Evolutionary conservation across 2,329 filamentous ascomycete species (phyloP), one percentile per base, ranked within the genome.

Genomic region (Aureobasidium sp.): DNA sequence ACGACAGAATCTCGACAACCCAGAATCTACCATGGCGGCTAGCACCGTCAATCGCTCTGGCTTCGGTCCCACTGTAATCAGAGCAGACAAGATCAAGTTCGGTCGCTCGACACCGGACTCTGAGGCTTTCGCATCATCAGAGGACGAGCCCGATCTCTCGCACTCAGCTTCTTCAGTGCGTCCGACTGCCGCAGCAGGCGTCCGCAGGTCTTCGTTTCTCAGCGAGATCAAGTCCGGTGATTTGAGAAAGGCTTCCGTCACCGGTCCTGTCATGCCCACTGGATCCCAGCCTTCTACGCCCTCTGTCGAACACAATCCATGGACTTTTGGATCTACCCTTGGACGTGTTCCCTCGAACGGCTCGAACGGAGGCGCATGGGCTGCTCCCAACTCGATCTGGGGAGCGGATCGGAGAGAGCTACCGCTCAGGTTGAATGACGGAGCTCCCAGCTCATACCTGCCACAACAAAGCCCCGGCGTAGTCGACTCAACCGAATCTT

Each of bases 241-340:
- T 61, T 83, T 59, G 7, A 47, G 91, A 55, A 91, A 94, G 73
- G 83, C 84, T 42, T 94, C 92, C 0, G 85, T 95, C 68, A 86
- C 77, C 39, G 70, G 85, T 52, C 87, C 87, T 70, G 86, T 79
- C 66, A 48, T 3, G 69, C 72, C 61, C 3, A 83, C 63, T 29
- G 57, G 85, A 39, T 94, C 91, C 1, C 90, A 94, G 69, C 90
- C 91, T 6, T 87, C 82, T 42, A 94, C 91, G 1, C 90, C 91
- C 21, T 85, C 88, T 25, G 81, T 81, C 8, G 92, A 96, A 34
- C 44, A 50, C 25, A 65, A 62, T 21, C 53, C 61, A 7, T 65
- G 63, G 65, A 55, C 52, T 2, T 64, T 66, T 39, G 61, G 63
- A 29, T 63, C 58, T 21, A 15, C 61, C 11, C 44, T 65, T 11